Evolutionary conservation across 352 stramenopile genomes (phyloP).

Genomic region (Phytophthora capsici): DNA sequence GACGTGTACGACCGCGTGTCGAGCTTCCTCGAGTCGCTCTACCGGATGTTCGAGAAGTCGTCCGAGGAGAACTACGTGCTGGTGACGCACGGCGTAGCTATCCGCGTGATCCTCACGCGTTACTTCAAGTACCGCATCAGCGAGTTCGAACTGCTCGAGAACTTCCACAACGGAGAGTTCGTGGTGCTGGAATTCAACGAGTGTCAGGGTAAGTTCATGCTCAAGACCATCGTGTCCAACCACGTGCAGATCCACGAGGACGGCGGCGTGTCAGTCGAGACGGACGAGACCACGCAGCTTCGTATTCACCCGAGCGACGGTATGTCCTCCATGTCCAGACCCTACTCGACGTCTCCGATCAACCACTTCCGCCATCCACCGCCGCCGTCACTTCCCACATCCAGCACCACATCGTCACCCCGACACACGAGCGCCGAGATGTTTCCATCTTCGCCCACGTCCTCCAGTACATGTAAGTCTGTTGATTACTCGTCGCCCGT

Average conservation of each 20-base stretch:
- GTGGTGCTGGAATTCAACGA: conserved; percentile 83
- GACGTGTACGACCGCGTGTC: conserved; percentile 91
- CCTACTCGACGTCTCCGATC: conserved; percentile 66
- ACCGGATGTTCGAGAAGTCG: conserved; percentile 84
- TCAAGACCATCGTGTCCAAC: conserved; percentile 75
- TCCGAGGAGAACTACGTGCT: conserved; percentile 86
- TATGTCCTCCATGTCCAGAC: conserved; percentile 50
- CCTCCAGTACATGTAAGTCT: conserved; percentile 30
- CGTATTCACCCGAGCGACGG: conserved; percentile 57
- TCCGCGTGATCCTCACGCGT: conserved; percentile 88
- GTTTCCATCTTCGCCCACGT: conserved; percentile 26
- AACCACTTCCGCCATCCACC: conserved; percentile 70
- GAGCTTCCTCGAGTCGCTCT: conserved; percentile 89
- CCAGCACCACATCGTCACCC: conserved; percentile 43
- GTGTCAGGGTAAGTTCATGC: conserved; percentile 57
- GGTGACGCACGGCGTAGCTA: conserved; percentile 87
- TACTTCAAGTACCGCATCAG: conserved; percentile 91
- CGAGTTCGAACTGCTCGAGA: conserved; percentile 86
- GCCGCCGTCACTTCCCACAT: conserved; percentile 43
- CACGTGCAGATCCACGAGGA: conserved; percentile 54
- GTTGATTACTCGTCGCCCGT: conserved; percentile 19
- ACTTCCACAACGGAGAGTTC: conserved; percentile 88
- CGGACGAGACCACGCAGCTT: conserved; percentile 54
- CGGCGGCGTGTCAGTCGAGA: conserved; percentile 48
- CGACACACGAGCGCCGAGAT: conserved; percentile 26